phyloP scores from a whole-genome alignment of 306 rosid genomes.

The Mimosa bimucronata region DNA sequence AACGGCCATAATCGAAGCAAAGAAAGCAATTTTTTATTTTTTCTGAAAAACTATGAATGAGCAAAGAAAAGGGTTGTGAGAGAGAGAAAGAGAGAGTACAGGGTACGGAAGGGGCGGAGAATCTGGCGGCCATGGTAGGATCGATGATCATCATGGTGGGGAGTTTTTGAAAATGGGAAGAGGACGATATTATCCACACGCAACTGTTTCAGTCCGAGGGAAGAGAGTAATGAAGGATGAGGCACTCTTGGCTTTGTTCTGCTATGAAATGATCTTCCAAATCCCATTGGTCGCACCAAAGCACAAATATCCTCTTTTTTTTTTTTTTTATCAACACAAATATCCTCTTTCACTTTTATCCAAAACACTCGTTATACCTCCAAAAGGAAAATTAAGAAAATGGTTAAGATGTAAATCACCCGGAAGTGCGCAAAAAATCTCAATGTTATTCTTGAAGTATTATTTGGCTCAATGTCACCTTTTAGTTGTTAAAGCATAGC shows the following conservation, averaged over 20 bases:
- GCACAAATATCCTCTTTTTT: neutral
- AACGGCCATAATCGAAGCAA: neutral
- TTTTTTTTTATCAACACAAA: too few relatives aligned
- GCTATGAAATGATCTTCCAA: neutral
- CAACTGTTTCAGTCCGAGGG: neutral
- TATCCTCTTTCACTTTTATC: too few relatives aligned
- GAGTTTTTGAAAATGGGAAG: neutral
- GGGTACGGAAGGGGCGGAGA: conserved; percentile 50
- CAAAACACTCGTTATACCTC: too few relatives aligned
- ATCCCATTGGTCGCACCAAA: neutral
- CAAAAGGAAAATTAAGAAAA: too few relatives aligned
- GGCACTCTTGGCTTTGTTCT: conserved; percentile 34
- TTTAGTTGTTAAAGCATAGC: too few relatives aligned
- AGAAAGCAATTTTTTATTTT: neutral
- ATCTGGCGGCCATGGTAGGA: conserved; percentile 60
- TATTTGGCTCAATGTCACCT: too few relatives aligned
- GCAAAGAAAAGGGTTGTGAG: conserved; percentile 26
- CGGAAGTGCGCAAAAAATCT: too few relatives aligned
- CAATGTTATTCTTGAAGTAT: too few relatives aligned
- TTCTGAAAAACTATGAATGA: neutral
- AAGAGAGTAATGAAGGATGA: conserved; percentile 43
- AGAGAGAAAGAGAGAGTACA: conserved; percentile 46
- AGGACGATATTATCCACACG: conserved; percentile 37
- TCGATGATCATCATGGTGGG: conserved; percentile 58
- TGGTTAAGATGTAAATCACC: too few relatives aligned